A percentile compares a stretch with the other conserved stretches of the same genome.
phyloP scores from a whole-genome alignment of 139 green algal genomes.

The Chlorella ohadii region DNA sequence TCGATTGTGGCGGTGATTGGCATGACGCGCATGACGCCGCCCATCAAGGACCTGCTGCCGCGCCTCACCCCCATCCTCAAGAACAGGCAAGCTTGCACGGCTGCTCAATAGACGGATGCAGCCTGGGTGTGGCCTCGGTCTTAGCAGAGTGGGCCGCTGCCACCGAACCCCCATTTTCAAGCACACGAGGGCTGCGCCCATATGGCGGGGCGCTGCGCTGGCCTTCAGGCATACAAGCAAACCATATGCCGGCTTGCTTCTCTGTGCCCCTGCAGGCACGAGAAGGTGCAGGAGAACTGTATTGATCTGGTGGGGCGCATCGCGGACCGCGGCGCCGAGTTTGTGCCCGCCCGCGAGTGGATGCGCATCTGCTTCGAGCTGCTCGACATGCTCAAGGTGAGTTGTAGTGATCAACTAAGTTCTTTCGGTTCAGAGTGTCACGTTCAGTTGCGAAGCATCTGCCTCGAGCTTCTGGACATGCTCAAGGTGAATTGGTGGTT shows the following conservation, averaged over 20 bases:
- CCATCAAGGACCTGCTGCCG: conserved; percentile 99
- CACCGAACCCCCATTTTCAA: too few relatives aligned
- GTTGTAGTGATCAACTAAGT: neutral
- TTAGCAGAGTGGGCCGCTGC: too few relatives aligned
- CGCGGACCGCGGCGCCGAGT: conserved; percentile 95
- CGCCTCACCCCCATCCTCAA: conserved; percentile 98
- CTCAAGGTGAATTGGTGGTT: too few relatives aligned
- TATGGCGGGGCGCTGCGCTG: too few relatives aligned
- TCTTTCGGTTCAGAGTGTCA: too few relatives aligned
- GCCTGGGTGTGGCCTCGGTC: too few relatives aligned
- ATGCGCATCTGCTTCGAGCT: conserved; percentile 99
- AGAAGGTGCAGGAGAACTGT: conserved; percentile 97
- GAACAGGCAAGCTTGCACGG: conserved; percentile 70
- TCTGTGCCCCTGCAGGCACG: conserved; percentile 53
- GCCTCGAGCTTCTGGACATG: too few relatives aligned
- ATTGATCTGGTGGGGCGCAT: conserved; percentile 99
- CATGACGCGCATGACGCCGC: conserved; percentile 98
- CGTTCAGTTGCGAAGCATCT: too few relatives aligned
- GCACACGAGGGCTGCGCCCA: too few relatives aligned
- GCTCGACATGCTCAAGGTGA: conserved; percentile 96
- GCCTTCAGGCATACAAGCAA: too few relatives aligned
- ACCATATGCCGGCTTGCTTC: neutral
- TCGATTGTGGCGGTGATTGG: conserved; percentile 97
- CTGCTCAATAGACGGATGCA: too few relatives aligned
- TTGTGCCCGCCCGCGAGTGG: conserved; percentile 98